A percentile compares a stretch with the other conserved stretches of the same genome.
Conservation (phyloP, 495 filamentous ascomycete genomes). For the Chaetomium cochliodes region DNA sequence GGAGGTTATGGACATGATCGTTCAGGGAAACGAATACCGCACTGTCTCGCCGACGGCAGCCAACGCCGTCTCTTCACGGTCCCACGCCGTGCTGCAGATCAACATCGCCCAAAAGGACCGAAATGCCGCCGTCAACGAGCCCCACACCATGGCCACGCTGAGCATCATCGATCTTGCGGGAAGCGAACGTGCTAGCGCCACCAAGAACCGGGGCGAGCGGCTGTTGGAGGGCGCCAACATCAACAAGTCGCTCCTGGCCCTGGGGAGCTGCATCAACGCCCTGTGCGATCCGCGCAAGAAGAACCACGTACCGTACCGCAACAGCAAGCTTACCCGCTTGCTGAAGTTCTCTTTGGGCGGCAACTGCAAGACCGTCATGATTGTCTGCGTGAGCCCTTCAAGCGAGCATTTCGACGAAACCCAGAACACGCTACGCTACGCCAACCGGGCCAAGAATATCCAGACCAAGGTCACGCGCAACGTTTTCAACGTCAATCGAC, state of each 20-base stretch:
- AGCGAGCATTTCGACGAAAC: slow-evolving; percentile 98
- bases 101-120: slow-evolving; percentile 92
- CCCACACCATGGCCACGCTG: slow-evolving; percentile 94
- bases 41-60: slow-evolving; percentile 97
- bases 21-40: slow-evolving; percentile 87
- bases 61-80: slow-evolving; percentile 96
- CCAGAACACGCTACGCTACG: slow-evolving; percentile 96
- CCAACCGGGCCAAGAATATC: slow-evolving; percentile 98
- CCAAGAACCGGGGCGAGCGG: slow-evolving; percentile 91
- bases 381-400: slow-evolving; percentile 95
- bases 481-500: slow-evolving; percentile 97
- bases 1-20: slow-evolving; percentile 99
- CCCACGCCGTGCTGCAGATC: slow-evolving; percentile 98
- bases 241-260: slow-evolving; percentile 93
- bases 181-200: slow-evolving; percentile 93
- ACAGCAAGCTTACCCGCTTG: slow-evolving; percentile 93
- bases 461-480: slow-evolving; percentile 98
- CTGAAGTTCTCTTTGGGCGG: slow-evolving; percentile 97
- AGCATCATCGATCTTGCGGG: slow-evolving; percentile 98
- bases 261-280: slow-evolving; percentile 98
- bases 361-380: slow-evolving; percentile 99
- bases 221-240: slow-evolving; percentile 96
- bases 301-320: slow-evolving; percentile 95
- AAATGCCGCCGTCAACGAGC: slow-evolving; percentile 90
- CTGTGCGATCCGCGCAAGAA: slow-evolving; percentile 90